phyloP scores from a whole-genome alignment of 1,284 basidiomycete species.

The Phlebopus sp. region DNA sequence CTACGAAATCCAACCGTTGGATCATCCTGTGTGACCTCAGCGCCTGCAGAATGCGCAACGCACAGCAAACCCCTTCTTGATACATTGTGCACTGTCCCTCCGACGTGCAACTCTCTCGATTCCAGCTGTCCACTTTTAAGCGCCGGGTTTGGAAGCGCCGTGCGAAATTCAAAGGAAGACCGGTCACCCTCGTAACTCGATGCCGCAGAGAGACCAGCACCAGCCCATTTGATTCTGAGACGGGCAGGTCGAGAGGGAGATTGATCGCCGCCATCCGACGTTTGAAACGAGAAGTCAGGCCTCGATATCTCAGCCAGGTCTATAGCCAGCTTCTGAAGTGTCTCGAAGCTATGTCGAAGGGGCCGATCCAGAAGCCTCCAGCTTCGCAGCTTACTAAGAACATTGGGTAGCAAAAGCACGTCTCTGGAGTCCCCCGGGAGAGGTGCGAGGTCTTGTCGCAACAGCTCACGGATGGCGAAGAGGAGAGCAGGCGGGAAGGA shows the following conservation, averaged over 20 bases:
- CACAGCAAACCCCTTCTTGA: constrained; percentile 1
- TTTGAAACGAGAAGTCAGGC: background rate
- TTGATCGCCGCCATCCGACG: background rate
- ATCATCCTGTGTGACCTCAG: constrained; percentile 6
- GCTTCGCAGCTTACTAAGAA: constrained; percentile 20
- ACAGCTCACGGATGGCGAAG: constrained; percentile 22
- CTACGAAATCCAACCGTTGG: constrained; percentile 23
- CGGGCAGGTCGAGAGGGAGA: background rate
- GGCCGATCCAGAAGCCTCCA: constrained; percentile 24
- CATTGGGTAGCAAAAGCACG: constrained; percentile 19
- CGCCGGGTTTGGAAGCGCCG: background rate
- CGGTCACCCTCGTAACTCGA: constrained; percentile 4
- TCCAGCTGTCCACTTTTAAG: background rate
- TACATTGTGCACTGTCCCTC: background rate
- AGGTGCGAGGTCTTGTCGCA: constrained; percentile 4
- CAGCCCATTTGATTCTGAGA: constrained; percentile 22
- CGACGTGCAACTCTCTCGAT: constrained; percentile 2
- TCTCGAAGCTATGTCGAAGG: constrained; percentile 12
- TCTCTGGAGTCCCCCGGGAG: background rate
- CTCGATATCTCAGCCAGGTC: constrained; percentile 15
- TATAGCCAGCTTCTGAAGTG: constrained; percentile 18
- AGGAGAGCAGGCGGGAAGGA: constrained; percentile 18
- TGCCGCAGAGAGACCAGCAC: constrained; percentile 8
- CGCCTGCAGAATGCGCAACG: background rate
- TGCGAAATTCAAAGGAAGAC: constrained; percentile 5